Conservation (phyloP, 495 filamentous ascomycete species). For the Rhizodiscina lignyota region DNA sequence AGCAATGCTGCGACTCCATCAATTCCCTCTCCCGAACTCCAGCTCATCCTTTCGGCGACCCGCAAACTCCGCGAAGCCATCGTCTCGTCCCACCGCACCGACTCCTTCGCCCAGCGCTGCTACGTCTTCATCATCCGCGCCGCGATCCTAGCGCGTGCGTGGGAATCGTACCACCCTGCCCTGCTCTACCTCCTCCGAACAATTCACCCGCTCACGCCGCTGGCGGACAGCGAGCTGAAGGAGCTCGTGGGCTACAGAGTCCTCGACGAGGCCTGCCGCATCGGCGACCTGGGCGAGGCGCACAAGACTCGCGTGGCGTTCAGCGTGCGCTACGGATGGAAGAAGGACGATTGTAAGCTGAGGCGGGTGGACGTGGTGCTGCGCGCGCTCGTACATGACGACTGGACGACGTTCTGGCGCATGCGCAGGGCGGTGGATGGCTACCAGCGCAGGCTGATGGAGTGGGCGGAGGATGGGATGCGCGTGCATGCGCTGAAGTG, state of each 20-base stretch:
- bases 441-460: conserved; percentile 58
- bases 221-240: conserved; percentile 49
- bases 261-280: conserved; percentile 75
- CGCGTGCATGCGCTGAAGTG: conserved; percentile 62
- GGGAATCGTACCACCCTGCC: conserved; percentile 80
- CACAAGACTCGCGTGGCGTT: conserved; percentile 46
- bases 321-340: conserved; percentile 35
- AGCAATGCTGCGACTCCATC: conserved; percentile 2
- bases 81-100: conserved; percentile 49
- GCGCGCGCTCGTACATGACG: conserved; percentile 53
- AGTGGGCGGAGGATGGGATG: conserved; percentile 57
- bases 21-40: conserved; percentile 34
- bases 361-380: conserved; percentile 49
- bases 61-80: conserved; percentile 85
- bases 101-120: conserved; percentile 29
- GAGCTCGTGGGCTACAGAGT: conserved; percentile 70
- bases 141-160: conserved; percentile 59
- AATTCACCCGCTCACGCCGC: conserved; percentile 46
- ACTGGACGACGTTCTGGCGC: conserved; percentile 67
- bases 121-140: conserved; percentile 64
- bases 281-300: conserved; percentile 57
- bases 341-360: conserved; percentile 43
- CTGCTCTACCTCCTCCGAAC: conserved; percentile 57
- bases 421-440: conserved; percentile 57
- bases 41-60: conserved; percentile 52